Evolutionary conservation across 345 rosid genomes (phyloP).

Genomic region (Turritis glabra): DNA sequence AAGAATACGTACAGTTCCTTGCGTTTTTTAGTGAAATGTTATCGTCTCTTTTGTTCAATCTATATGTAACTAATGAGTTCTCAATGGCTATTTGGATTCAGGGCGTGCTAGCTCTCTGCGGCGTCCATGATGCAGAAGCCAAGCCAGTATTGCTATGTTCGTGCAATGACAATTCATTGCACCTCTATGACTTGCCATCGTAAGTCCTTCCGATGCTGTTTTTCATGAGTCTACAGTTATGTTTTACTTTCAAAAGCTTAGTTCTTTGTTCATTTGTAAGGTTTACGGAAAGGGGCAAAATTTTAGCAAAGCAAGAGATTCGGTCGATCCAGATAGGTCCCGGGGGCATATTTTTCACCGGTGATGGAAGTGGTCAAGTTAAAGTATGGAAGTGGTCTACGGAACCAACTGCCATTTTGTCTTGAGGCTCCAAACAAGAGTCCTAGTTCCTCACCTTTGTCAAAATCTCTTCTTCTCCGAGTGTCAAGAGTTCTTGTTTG

Average conservation of each 20-base stretch:
- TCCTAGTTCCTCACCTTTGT: neutral
- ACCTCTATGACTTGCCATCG: constrained; percentile 90
- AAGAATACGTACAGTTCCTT: constrained; percentile 68
- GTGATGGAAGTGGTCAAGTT: constrained; percentile 90
- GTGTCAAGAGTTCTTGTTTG: neutral
- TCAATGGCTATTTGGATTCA: constrained; percentile 36
- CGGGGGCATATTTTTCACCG: constrained; percentile 85
- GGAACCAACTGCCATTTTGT: constrained; percentile 38
- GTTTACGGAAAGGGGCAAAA: constrained; percentile 87
- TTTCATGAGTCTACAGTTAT: neutral
- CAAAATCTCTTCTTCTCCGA: neutral
- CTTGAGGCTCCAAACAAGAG: constrained; percentile 25
- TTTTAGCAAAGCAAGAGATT: constrained; percentile 77
- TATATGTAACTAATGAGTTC: constrained; percentile 11
- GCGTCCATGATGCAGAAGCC: constrained; percentile 76
- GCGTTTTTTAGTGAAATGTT: neutral
- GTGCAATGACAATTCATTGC: constrained; percentile 73
- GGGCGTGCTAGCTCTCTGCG: constrained; percentile 81
- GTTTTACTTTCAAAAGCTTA: constrained; percentile 5
- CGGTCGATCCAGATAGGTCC: constrained; percentile 82
- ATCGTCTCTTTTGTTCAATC: neutral
- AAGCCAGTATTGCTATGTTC: constrained; percentile 80
- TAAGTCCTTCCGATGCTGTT: constrained; percentile 49
- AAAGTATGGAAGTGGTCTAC: constrained; percentile 86
- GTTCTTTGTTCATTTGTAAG: constrained; percentile 38